A percentile compares a stretch with the other conserved stretches of the same genome.
Conservation (phyloP, 2,329 filamentous ascomycete genomes). For the Chrysosporium queenslandicum region DNA sequence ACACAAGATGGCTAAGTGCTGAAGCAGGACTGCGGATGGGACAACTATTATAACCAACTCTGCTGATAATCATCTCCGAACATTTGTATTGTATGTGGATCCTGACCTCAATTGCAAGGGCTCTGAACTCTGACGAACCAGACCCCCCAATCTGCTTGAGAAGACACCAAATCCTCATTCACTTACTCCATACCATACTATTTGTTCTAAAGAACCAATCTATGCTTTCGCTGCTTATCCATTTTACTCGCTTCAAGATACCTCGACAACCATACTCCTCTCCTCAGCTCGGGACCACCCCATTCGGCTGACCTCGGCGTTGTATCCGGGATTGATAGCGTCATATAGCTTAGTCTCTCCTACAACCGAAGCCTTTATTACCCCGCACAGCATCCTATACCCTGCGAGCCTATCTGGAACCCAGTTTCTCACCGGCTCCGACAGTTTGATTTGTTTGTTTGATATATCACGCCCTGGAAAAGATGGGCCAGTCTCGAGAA, state of each 20-base stretch:
- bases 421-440: constrained; percentile 49
- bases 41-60: constrained; percentile 48
- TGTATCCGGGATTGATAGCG: constrained; percentile 40
- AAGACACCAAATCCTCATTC: constrained; percentile 25
- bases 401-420: constrained; percentile 35
- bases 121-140: constrained; percentile 16
- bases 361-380: constrained; percentile 48
- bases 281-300: constrained; percentile 46
- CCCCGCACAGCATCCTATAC: constrained; percentile 48
- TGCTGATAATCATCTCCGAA: constrained; percentile 43
- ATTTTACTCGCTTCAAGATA: constrained; percentile 43
- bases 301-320: constrained; percentile 46
- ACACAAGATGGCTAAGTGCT: neutral
- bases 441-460: constrained; percentile 46
- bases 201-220: constrained; percentile 41
- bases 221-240: constrained; percentile 48
- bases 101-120: neutral
- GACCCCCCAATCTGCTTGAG: constrained; percentile 42
- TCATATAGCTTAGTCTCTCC: constrained; percentile 47
- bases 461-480: constrained; percentile 42
- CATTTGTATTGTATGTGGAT: constrained; percentile 42
- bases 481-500: constrained; percentile 38
- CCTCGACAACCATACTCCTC: constrained; percentile 42
- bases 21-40: constrained; percentile 44
- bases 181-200: constrained; percentile 40